Conservation (phyloP, 2,329 filamentous ascomycete genomes). For the Elsinoe fawcettii region DNA sequence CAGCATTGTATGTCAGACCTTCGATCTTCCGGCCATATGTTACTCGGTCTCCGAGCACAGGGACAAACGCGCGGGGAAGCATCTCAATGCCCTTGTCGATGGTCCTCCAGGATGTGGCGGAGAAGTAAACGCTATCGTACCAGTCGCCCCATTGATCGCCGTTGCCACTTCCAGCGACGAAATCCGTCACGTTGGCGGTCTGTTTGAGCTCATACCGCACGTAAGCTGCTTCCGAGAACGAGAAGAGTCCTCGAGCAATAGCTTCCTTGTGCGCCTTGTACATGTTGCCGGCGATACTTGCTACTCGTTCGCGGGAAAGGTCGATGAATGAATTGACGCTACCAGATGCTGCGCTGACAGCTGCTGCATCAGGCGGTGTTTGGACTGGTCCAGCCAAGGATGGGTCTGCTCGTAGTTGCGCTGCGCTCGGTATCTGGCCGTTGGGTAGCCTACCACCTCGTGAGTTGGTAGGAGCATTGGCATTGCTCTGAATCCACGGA, state of each 20-base stretch:
- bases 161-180: constrained; percentile 26
- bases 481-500: constrained; percentile 50
- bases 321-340: constrained; percentile 34
- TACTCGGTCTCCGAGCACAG: constrained; percentile 51
- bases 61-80: constrained; percentile 55
- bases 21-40: constrained; percentile 41
- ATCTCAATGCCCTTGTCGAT: constrained; percentile 55
- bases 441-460: constrained; percentile 31
- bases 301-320: constrained; percentile 26
- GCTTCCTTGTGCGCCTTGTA: constrained; percentile 49
- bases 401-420: constrained; percentile 41
- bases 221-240: constrained; percentile 59
- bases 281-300: constrained; percentile 36
- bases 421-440: constrained; percentile 47
- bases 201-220: constrained; percentile 51
- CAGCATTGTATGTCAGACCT: not conserved
- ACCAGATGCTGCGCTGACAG: constrained; percentile 32
- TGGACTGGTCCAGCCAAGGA: constrained; percentile 17
- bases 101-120: constrained; percentile 53
- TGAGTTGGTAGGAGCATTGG: constrained; percentile 48
- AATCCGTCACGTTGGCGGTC: constrained; percentile 49
- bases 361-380: constrained; percentile 26
- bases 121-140: constrained; percentile 54
- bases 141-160: constrained; percentile 27
- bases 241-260: constrained; percentile 49